Evolutionary conservation across 225 moss, liverwort and hornwort genomes (phyloP), one percentile per base, ranked within the genome.

Genomic region (Neckera pumila): DNA sequence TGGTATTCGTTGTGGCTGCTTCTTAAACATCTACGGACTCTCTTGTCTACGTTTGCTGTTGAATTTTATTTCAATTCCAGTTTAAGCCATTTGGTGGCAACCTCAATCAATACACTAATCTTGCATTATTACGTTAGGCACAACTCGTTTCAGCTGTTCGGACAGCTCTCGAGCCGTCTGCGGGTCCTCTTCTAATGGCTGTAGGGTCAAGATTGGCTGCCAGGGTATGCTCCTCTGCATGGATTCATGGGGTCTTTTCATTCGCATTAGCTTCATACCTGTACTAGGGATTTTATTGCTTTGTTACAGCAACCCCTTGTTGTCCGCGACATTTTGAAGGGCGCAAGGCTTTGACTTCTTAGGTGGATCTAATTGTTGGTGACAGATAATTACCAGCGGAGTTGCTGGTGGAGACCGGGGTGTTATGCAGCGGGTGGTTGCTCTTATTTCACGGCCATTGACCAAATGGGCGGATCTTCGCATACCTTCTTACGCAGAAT

Each of bases 71-170:
- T 54, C 53, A 74, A 74, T 76, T 84, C 57, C 54, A 70, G 38
- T 57, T 72, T 10, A 31, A 83, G 62, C 79, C 53, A 80, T 84
- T 84, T 85, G 31, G 31, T 72, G 61, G 60, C 45, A 85, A 42
- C 26, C 57, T 76, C 63, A 38, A 47, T 77, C 6, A 57, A 23
- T 42, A 69, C 67, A 76, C 65, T 90, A 70, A 91, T 84, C 34
- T 56, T 89, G 87, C 67, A 75, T 62, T 47, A 56, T 91, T 72
- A 70, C 76, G 43, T 83, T 91, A 97, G 96, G 99, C 99, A 61
- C 99, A 99, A 92, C 87, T 99, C 72, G 95, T 99, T 31, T 99
- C 99, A 87, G 99, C 99, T 88, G 93, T 97, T 77, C 97, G 99
- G 40, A 97, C 96, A 15, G 99, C 99, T 73, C 95, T 99, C 33